Evolutionary conservation across 495 filamentous ascomycete genomes (phyloP).

Genomic region (Xylaria venustula): DNA sequence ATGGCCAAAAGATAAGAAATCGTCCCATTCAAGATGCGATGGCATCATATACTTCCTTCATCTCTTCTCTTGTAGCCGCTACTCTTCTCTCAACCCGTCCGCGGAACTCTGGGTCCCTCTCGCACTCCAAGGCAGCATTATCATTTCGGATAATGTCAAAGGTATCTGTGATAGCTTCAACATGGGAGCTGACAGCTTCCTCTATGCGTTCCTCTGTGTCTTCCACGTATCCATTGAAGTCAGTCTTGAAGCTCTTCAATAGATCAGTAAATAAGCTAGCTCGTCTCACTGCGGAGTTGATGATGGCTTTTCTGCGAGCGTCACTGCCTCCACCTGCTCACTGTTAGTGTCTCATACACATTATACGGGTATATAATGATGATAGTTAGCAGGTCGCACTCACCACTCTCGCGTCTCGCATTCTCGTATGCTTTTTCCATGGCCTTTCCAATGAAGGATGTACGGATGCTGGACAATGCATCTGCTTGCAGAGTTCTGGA

Average conservation of each 20-base stretch:
- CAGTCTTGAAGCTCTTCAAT: constrained; percentile 17
- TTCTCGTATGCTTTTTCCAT: constrained; percentile 30
- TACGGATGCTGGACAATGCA: constrained; percentile 32
- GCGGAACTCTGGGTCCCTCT: constrained; percentile 32
- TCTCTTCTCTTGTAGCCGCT: constrained; percentile 5
- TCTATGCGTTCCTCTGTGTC: constrained; percentile 23
- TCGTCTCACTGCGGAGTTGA: constrained; percentile 18
- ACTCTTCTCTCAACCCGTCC: constrained; percentile 22
- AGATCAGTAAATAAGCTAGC: constrained; percentile 24
- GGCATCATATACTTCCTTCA: not conserved
- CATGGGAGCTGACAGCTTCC: constrained; percentile 15
- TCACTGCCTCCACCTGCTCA: constrained; percentile 31
- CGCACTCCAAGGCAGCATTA: constrained; percentile 33
- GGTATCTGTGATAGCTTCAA: constrained; percentile 23
- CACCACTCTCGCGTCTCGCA: constrained; percentile 22
- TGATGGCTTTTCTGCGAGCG: constrained; percentile 29
- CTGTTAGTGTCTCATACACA: constrained; percentile 1
- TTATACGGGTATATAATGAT: not conserved
- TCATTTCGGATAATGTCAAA: constrained; percentile 33
- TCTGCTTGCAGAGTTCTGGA: constrained; percentile 23
- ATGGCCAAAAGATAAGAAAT: too few species aligned
- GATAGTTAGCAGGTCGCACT: not conserved
- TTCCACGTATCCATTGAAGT: constrained; percentile 18
- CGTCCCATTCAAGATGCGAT: too few species aligned
- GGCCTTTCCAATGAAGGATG: constrained; percentile 31